Conservation (phyloP, 345 rosid species). For the Eucalyptus marginata region DNA sequence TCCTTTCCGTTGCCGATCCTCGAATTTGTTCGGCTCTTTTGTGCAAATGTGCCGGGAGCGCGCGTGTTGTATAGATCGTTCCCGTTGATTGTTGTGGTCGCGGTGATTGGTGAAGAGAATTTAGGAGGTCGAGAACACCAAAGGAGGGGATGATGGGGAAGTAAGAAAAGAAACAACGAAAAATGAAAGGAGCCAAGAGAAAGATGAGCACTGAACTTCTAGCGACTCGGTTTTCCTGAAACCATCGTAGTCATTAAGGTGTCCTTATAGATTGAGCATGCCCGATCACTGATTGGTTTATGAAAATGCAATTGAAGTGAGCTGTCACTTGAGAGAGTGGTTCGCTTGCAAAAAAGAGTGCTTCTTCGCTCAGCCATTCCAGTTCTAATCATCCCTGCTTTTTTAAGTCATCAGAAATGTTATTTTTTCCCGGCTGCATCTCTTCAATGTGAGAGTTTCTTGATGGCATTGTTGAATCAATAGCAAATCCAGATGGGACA, state of each 20-base stretch:
- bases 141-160: background rate
- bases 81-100: background rate
- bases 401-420: background rate
- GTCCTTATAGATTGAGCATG: background rate
- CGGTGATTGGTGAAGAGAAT: background rate
- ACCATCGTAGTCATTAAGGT: background rate
- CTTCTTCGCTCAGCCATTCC: background rate
- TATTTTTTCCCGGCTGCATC: background rate
- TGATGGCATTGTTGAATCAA: background rate
- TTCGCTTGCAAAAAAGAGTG: background rate
- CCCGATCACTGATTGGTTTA: background rate
- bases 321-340: background rate
- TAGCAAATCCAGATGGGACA: background rate
- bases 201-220: background rate
- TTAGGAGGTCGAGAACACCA: fast-evolving
- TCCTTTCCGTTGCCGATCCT: background rate
- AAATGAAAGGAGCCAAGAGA: background rate
- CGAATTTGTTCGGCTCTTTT: background rate
- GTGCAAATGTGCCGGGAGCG: fast-evolving
- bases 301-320: background rate
- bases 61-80: background rate
- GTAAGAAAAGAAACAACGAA: fast-evolving
- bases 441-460: background rate
- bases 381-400: background rate
- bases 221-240: background rate